Conservation (phyloP, 805 yeast genomes). For the Yarrowia sp. region DNA sequence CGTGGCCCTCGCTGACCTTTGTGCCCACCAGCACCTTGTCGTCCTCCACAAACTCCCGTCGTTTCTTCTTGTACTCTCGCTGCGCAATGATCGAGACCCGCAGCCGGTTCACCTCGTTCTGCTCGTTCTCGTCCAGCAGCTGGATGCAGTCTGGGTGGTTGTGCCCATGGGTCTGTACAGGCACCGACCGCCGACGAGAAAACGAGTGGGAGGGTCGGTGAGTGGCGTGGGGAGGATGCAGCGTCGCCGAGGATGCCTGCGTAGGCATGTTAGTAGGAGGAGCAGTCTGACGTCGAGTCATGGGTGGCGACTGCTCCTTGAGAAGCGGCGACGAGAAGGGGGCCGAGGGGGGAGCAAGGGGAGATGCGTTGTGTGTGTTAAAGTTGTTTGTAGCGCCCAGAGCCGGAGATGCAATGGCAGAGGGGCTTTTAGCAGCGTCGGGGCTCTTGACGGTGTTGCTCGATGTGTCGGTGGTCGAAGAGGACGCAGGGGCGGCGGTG, state of each 20-base stretch:
- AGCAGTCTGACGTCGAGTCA: conserved; percentile 30
- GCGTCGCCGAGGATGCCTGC: neutral
- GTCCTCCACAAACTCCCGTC: conserved; percentile 49
- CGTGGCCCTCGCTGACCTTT: conserved; percentile 90
- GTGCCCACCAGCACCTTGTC: conserved; percentile 72
- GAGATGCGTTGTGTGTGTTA: too few species aligned
- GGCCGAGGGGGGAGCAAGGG: conserved; percentile 3
- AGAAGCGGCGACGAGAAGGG: conserved; percentile 16
- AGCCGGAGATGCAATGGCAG: conserved; percentile 25
- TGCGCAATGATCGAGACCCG: conserved; percentile 48
- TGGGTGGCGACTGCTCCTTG: conserved; percentile 33
- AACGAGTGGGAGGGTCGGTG: conserved; percentile 26
- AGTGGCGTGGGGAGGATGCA: conserved; percentile 18
- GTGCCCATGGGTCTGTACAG: conserved; percentile 6
- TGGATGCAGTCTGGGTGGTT: conserved; percentile 36
- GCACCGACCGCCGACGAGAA: conserved; percentile 38
- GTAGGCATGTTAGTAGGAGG: conserved; percentile 13
- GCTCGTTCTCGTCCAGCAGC: conserved; percentile 35
- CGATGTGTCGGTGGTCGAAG: neutral
- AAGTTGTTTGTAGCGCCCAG: neutral
- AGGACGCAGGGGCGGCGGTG: neutral
- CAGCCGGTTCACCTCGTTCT: conserved; percentile 46
- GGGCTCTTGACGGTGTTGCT: conserved; percentile 10
- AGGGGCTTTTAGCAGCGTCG: neutral
- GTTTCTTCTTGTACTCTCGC: conserved; percentile 46